These are phyloP conservation scores for Musa troglodytarum DNA, from an alignment of 176 grass and related monocot species.

Conservation along the genomic window DNA sequence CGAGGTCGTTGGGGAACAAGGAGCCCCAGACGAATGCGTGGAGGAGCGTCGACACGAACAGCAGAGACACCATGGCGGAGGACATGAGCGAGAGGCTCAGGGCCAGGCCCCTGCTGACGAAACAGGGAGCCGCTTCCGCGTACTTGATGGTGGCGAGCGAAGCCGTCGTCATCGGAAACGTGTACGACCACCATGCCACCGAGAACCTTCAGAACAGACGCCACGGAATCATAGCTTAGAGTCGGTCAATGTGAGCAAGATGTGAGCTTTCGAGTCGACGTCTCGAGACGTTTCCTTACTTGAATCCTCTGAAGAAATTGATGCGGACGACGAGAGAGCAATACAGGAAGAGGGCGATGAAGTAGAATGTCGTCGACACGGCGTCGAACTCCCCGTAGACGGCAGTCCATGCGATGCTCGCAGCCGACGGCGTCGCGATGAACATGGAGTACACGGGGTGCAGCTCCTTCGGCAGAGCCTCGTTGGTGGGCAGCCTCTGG, in stretches of 20 bases:
- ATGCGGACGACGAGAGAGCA: slow-evolving; percentile 85
- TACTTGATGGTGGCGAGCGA: slow-evolving; percentile 81
- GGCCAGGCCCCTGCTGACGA: slow-evolving; percentile 64
- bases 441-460: slow-evolving; percentile 99
- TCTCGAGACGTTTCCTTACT: slow-evolving; percentile 21
- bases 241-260: neutral
- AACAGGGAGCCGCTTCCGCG: slow-evolving; percentile 78
- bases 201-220: slow-evolving; percentile 53
- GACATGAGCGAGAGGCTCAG: slow-evolving; percentile 84
- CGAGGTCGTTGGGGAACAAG: slow-evolving; percentile 93
- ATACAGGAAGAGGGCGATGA: slow-evolving; percentile 88
- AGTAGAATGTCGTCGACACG: slow-evolving; percentile 75
- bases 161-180: slow-evolving; percentile 95
- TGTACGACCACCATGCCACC: slow-evolving; percentile 97
- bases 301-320: slow-evolving; percentile 97
- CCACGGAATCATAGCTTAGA: neutral
- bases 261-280: neutral
- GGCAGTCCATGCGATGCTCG: slow-evolving; percentile 73
- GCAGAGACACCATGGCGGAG: slow-evolving; percentile 81
- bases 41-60: slow-evolving; percentile 76
- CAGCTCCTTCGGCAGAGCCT: slow-evolving; percentile 88
- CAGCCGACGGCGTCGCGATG: slow-evolving; percentile 91
- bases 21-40: slow-evolving; percentile 79
- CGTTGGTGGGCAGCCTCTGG: slow-evolving; percentile 85
- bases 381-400: slow-evolving; percentile 85